phyloP scores from a whole-genome alignment of 2,329 filamentous ascomycete species.

The Pyrenophora tritici-repentis region DNA sequence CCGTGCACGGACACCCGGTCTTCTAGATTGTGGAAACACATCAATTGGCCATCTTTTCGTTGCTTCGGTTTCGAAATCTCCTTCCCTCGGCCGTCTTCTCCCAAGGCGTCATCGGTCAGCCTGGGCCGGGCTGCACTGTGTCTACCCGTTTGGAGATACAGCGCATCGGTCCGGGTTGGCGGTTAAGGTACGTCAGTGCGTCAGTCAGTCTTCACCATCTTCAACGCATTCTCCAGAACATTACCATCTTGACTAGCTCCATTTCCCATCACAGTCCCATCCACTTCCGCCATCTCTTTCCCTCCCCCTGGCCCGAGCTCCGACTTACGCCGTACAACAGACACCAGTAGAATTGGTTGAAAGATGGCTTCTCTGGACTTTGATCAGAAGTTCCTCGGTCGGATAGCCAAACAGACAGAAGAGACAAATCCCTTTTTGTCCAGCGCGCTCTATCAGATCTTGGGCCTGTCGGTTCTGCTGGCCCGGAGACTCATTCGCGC shows the following conservation, averaged over 20 bases:
- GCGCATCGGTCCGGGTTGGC: constrained; percentile 40
- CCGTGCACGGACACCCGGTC: constrained; percentile 31
- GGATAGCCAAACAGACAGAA: constrained; percentile 79
- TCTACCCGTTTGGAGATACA: constrained; percentile 37
- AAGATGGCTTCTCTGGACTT: constrained; percentile 94
- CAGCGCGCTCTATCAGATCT: constrained; percentile 83
- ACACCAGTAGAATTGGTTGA: constrained; percentile 6
- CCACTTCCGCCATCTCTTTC: too few relatives aligned
- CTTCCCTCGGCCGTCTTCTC: constrained; percentile 32
- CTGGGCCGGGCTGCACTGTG: constrained; percentile 41
- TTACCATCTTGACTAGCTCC: not conserved
- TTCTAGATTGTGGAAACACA: constrained; percentile 25
- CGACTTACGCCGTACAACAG: constrained; percentile 11
- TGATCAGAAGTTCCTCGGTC: constrained; percentile 94
- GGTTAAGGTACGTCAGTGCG: constrained; percentile 35
- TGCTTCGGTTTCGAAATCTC: constrained; percentile 31
- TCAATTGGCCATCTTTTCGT: constrained; percentile 41
- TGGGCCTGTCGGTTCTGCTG: constrained; percentile 87
- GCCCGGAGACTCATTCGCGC: constrained; percentile 82
- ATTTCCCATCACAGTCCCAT: too few relatives aligned
- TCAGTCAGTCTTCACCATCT: constrained; percentile 1
- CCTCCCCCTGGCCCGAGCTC: not conserved
- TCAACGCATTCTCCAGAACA: not conserved
- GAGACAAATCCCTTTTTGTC: constrained; percentile 79
- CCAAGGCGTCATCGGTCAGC: constrained; percentile 37